Percentiles rank a stretch among this genome's conserved stretches.
Conservation (phyloP, 768 basidiomycete species). For the Lepiota brunneoincarnata region DNA sequence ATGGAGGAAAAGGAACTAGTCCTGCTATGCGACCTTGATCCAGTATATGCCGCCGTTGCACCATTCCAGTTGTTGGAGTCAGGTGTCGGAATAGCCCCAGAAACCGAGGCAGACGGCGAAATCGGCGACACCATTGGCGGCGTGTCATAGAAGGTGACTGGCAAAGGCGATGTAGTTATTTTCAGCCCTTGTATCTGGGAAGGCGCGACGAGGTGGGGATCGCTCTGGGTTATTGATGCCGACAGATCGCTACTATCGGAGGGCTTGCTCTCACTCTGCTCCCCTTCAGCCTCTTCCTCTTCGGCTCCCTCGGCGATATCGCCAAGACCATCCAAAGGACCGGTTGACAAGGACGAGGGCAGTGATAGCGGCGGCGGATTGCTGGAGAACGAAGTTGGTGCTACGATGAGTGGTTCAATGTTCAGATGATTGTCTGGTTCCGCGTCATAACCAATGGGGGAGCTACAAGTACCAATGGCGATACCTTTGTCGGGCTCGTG, state of each 20-base stretch:
- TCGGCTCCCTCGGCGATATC: conserved; percentile 66
- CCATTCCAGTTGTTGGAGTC: background rate
- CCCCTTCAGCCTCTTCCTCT: conserved; percentile 45
- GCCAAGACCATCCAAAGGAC: conserved; percentile 39
- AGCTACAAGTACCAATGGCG: conserved; percentile 18
- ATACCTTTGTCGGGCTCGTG: conserved; percentile 15
- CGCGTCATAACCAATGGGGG: conserved; percentile 13
- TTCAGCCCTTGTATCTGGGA: conserved; percentile 56
- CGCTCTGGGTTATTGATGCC: conserved; percentile 15
- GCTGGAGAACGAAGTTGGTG: conserved; percentile 20
- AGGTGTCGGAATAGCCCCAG: conserved; percentile 13
- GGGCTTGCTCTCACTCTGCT: conserved; percentile 7
- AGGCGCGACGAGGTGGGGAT: conserved; percentile 25
- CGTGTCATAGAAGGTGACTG: conserved; percentile 18
- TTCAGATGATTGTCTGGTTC: conserved; percentile 10
- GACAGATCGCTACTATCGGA: conserved; percentile 8
- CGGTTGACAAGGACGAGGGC: conserved; percentile 37
- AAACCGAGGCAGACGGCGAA: conserved; percentile 23
- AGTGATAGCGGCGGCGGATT: conserved; percentile 19
- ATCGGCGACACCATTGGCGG: conserved; percentile 26
- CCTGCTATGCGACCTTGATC: conserved; percentile 4
- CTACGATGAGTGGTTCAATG: conserved; percentile 56
- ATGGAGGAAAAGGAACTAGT: conserved; percentile 22
- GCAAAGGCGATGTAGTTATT: conserved; percentile 44
- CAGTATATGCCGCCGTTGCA: background rate